phyloP scores from a whole-genome alignment of 176 grass and related monocot species.

The Oryza meyeriana region DNA sequence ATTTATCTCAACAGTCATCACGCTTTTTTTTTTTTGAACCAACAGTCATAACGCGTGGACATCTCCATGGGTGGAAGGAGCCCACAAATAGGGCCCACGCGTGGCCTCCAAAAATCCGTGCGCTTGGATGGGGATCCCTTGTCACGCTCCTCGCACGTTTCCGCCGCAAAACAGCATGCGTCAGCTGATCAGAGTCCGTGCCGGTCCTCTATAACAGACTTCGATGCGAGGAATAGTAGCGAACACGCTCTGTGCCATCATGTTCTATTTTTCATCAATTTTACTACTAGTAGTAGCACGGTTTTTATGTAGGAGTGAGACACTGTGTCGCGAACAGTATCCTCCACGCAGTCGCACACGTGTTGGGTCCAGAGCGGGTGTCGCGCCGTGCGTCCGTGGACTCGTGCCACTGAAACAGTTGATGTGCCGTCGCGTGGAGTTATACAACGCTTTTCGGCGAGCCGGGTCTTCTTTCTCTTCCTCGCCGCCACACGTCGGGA shows the following conservation, averaged over 20 bases:
- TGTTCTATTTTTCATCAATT: too few relatives aligned
- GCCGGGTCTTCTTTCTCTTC: neutral
- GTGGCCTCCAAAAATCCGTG: neutral
- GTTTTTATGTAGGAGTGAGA: neutral
- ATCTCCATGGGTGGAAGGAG: too few relatives aligned
- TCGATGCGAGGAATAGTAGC: neutral
- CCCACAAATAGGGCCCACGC: neutral
- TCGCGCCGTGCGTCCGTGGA: neutral
- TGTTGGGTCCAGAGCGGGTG: neutral
- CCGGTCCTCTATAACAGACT: neutral
- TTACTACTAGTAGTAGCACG: neutral
- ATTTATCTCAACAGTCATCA: neutral
- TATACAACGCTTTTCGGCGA: neutral
- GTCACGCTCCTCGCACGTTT: neutral
- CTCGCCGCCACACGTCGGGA: too few relatives aligned
- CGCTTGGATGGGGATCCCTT: neutral
- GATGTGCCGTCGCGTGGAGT: too few relatives aligned
- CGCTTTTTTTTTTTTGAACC: too few relatives aligned
- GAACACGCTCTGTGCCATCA: neutral
- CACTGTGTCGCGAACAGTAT: neutral
- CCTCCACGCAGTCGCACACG: neutral
- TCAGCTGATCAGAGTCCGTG: too few relatives aligned
- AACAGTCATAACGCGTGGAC: too few relatives aligned
- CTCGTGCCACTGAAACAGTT: neutral
- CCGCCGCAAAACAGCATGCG: too few relatives aligned